A percentile compares a stretch with the other conserved stretches of the same genome.
These are phyloP conservation scores for Phialemonium atrogriseum DNA, from an alignment of 2,329 filamentous ascomycete genomes.

Conservation along the genomic window DNA sequence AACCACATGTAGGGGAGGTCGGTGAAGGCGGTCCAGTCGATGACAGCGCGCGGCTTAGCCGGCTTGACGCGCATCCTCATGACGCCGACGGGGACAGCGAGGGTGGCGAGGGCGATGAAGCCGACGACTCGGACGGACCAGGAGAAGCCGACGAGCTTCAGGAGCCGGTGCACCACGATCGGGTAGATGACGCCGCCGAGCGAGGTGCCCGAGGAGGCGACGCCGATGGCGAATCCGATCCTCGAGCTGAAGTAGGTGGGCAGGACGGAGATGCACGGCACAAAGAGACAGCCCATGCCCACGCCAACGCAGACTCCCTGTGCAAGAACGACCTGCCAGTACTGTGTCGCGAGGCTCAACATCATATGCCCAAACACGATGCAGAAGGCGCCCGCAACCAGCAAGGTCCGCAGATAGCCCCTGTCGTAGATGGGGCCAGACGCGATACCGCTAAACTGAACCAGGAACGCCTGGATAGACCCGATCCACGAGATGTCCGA, in stretches of 20 bases:
- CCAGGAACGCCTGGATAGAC: constrained; percentile 33
- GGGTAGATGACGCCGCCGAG: constrained; percentile 26
- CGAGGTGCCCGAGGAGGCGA: constrained; percentile 22
- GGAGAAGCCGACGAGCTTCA: constrained; percentile 14
- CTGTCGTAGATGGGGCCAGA: constrained; percentile 34
- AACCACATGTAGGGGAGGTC: constrained; percentile 28
- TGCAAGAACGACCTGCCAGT: constrained; percentile 35
- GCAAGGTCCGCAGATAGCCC: constrained; percentile 30
- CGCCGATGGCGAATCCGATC: constrained; percentile 21
- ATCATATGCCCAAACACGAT: constrained; percentile 34
- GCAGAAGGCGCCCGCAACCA: constrained; percentile 28
- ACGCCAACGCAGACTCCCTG: constrained; percentile 37
- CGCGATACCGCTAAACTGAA: constrained; percentile 27
- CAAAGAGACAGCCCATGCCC: constrained; percentile 31
- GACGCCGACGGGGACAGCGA: constrained; percentile 15
- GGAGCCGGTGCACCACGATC: constrained; percentile 15
- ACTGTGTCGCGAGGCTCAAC: constrained; percentile 16
- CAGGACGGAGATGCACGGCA: constrained; percentile 25
- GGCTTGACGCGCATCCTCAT: constrained; percentile 26
- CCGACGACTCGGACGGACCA: constrained; percentile 16
- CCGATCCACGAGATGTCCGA: constrained; percentile 36
- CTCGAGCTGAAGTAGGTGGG: constrained; percentile 22
- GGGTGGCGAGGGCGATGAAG: constrained; percentile 19
- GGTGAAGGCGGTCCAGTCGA: constrained; percentile 29
- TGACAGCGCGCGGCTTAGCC: constrained; percentile 21